Base-by-base conservation (phyloP, 2,329 filamentous ascomycete genomes). In the Pseudocercospora macadamiae region DNA sequence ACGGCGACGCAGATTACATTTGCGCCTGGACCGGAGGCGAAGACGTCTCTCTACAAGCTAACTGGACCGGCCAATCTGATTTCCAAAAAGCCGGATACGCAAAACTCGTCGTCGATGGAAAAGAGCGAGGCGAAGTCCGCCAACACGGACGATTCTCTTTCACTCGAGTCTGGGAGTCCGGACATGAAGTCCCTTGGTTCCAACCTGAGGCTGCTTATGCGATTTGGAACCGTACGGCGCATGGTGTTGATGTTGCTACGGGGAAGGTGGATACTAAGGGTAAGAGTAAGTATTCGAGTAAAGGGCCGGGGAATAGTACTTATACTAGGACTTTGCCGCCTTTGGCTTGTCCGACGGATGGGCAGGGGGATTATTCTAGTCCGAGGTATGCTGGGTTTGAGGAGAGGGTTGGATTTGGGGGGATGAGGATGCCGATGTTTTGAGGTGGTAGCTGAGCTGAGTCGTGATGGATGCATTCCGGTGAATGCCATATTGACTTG, bases 131-230 rank as follows among this genome's bases (percentile, higher is more conserved):
- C 4, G 78, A 83, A 64, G 78, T 80, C 9, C 77, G 75, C 66
- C 81, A 83, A 68, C 72, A 76, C 3, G 80, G 76, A n/a, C 73
- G 75, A 48, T 82, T 79, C 70, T 77, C 74, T 49, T 81, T 81
- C 67, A 73, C 77, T 8, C 74, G 81, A 32, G 73, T 82, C 60
- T 80, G 77, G 67, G 77, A 80, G 57, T 71, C 72, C 4, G 78
- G 78, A 3, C 78, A 80, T 55, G 76, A 79, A 64, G 77, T 80
- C 1, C 81, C 81, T 0, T 82, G 81, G 68, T 83, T 83, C 67
- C 81, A 83, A 1, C 68, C 79, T 14, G 48, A 57, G 18, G 55
- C 48, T 30, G 48, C 55, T 9, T 57, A 37, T n/a, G 55, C 55
- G 9, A 48, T 57, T 19, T 57, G 32, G 18, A 57, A 47, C 34